Evolutionary conservation across 208 protist genomes (phyloP).

Genomic region (Herpetomonas tarakana): DNA sequence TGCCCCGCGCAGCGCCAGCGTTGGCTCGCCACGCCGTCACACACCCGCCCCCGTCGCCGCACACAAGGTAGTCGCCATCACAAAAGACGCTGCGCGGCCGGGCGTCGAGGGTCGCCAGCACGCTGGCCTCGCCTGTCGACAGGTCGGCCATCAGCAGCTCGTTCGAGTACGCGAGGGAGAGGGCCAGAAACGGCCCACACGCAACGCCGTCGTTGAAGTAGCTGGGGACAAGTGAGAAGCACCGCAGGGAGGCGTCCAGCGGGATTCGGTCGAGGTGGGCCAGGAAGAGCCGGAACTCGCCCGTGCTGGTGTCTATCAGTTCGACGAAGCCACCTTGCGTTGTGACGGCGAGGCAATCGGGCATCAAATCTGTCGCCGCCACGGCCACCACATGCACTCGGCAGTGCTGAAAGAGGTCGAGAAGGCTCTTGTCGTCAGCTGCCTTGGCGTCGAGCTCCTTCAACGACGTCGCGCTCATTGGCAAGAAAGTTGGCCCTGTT

Average conservation of each 20-base stretch:
- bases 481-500: neutral
- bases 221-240: slow-evolving; percentile 72
- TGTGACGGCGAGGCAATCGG: slow-evolving; percentile 57
- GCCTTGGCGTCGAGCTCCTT: slow-evolving; percentile 47
- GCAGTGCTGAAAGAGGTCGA: slow-evolving; percentile 65
- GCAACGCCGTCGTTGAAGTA: slow-evolving; percentile 10
- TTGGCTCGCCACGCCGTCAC: slow-evolving; percentile 62
- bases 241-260: slow-evolving; percentile 61
- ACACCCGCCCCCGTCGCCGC: slow-evolving; percentile 70
- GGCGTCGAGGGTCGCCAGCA: slow-evolving; percentile 47
- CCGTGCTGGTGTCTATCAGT: slow-evolving; percentile 56
- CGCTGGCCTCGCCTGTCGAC: slow-evolving; percentile 34
- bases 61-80: slow-evolving; percentile 72
- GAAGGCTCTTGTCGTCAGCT: slow-evolving; percentile 34
- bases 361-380: slow-evolving; percentile 37
- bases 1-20: slow-evolving; percentile 11
- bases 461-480: slow-evolving; percentile 46
- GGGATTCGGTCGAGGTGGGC: slow-evolving; percentile 64
- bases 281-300: slow-evolving; percentile 77
- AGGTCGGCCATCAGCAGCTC: slow-evolving; percentile 76
- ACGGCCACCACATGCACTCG: slow-evolving; percentile 62
- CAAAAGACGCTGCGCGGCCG: slow-evolving; percentile 64
- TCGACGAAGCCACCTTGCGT: slow-evolving; percentile 79
- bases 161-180: slow-evolving; percentile 82
- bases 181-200: slow-evolving; percentile 24